Conservation (phyloP, 2,329 filamentous ascomycete genomes). For the Rosellinia necatrix region DNA sequence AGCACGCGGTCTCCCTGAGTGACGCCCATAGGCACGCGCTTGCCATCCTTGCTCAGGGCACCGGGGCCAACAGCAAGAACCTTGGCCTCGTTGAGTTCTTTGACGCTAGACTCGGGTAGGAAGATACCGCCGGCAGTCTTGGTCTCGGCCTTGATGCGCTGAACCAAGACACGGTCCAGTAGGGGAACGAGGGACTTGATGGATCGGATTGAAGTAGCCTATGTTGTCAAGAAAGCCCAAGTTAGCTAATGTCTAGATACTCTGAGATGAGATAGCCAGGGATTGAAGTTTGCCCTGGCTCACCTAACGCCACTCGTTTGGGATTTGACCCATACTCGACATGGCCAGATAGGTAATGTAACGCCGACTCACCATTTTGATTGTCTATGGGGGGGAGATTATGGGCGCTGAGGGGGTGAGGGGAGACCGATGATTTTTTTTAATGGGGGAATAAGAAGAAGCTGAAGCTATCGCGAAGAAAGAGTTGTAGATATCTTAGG, state of each 20-base stretch:
- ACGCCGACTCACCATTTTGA: slow-evolving; percentile 40
- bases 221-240: slow-evolving; percentile 5
- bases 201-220: slow-evolving; percentile 82
- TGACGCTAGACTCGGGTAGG: slow-evolving; percentile 93
- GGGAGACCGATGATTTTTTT: slow-evolving; percentile 5
- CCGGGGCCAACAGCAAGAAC: slow-evolving; percentile 95
- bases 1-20: slow-evolving; percentile 85
- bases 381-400: slow-evolving; percentile 1
- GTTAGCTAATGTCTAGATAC: neutral
- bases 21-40: slow-evolving; percentile 85
- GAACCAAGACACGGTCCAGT: slow-evolving; percentile 96
- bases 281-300: neutral
- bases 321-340: too few species aligned
- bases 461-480: slow-evolving; percentile 39
- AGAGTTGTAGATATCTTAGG: slow-evolving; percentile 34
- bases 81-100: slow-evolving; percentile 98
- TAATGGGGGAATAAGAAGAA: slow-evolving; percentile 18
- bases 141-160: slow-evolving; percentile 95
- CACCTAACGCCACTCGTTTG: neutral
- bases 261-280: neutral
- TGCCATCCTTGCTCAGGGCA: slow-evolving; percentile 83
- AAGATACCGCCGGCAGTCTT: slow-evolving; percentile 98
- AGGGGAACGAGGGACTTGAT: slow-evolving; percentile 95
- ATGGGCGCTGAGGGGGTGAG: neutral
- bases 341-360: too few species aligned